Evolutionary conservation across 2,329 filamentous ascomycete species (phyloP).

Genomic region (Xylaria sp.): DNA sequence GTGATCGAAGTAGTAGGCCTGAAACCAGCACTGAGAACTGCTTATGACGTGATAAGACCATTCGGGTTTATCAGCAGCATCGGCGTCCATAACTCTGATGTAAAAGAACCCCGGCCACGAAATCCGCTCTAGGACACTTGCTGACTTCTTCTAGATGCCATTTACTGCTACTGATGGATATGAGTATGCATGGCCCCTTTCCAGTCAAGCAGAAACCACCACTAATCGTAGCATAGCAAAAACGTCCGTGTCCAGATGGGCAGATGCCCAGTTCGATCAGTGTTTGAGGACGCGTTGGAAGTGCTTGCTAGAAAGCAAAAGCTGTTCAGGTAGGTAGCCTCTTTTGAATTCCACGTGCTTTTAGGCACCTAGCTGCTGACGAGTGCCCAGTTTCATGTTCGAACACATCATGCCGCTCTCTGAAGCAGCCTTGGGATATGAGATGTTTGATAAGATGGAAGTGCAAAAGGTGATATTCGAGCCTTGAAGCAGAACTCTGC

Average conservation of each 20-base stretch:
- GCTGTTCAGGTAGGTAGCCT: conserved; percentile 69
- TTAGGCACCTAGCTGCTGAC: conserved; percentile 31
- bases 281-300: conserved; percentile 73
- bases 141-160: conserved; percentile 64
- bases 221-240: conserved; percentile 62
- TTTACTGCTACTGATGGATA: conserved; percentile 74
- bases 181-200: conserved; percentile 52
- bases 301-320: conserved; percentile 75
- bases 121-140: conserved; percentile 3
- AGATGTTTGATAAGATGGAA: conserved; percentile 77
- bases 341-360: background rate
- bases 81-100: conserved; percentile 79
- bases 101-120: conserved; percentile 51
- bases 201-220: conserved; percentile 6
- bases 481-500: conserved; percentile 50
- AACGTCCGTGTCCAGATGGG: conserved; percentile 81
- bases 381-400: conserved; percentile 71
- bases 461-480: conserved; percentile 79
- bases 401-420: conserved; percentile 78
- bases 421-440: conserved; percentile 74
- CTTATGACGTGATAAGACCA: conserved; percentile 76
- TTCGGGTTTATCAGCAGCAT: conserved; percentile 81
- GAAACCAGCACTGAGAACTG: conserved; percentile 74
- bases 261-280: conserved; percentile 77
- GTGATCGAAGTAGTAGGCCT: conserved; percentile 83